Base-by-base conservation (phyloP, 2,329 filamentous ascomycete genomes). In the Fusarium lyarnte region DNA sequence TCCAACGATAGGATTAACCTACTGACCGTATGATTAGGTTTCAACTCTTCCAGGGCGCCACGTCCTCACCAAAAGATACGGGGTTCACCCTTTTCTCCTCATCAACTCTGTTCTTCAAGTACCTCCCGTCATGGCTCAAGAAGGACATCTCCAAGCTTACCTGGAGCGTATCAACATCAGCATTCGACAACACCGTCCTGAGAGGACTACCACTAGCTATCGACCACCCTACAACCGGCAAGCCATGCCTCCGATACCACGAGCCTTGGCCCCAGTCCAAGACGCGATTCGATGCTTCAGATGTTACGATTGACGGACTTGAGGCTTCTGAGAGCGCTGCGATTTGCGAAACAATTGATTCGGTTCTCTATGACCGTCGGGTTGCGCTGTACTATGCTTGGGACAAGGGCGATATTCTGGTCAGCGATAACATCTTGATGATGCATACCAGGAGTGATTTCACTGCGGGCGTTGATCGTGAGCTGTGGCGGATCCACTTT, bases 11-110 rank as follows among this genome's bases (percentile, higher is more conserved):
- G 29, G 16, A 8, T 4, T 46, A 36, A 49, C 38, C 60, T 17
- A 59, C 54, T 45, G 6, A 51, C n/a, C 17, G 1, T 17, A 8
- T 1, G 2, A 53, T 5, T 23, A 83, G 84, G 1, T 89, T 88
- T 69, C 87, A 89, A 55, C 82, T 87, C 46, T 89, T 89, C 73
- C 84, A 86, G 1, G 84, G 81, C 25, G 83, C 82, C 16, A 84
- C 81, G 2, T 77, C 82, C 13, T 83, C 86, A 0, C 87, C 87
- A 0, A 83, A 83, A 47, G 81, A 86, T 16, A 87, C 84, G 0
- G 87, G 87, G 1, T 87, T 84, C 72, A 89, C 87, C 0, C 78
- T 90, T 3, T 89, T 90, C 72, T 85, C 87, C 1, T 84, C 82
- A 0, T 89, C 87, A 0, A 83, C 82, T 0, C 77, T 87, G 1